Base-by-base conservation (phyloP, 2,329 filamentous ascomycete genomes). In the Sporothrix schenckii region DNA sequence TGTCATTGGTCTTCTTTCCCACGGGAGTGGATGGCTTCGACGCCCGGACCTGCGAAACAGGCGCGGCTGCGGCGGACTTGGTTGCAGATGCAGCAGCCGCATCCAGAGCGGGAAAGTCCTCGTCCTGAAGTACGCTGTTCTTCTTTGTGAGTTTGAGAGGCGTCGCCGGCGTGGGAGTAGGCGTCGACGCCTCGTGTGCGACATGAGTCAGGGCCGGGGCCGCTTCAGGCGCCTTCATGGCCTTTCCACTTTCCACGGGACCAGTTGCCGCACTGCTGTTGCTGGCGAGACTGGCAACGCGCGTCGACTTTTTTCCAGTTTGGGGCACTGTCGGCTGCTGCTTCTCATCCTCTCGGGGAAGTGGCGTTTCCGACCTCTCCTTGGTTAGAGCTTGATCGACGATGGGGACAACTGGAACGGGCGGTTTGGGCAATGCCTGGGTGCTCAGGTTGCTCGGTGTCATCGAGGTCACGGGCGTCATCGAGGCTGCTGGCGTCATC, bases 51-150 rank as follows among this genome's bases (percentile, higher is more conserved):
- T 79, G 76, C 53, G 77, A n/a, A 1, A 41, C 68, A 58, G 77
- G 77, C 47, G 77, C 75, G 1, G 79, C 73, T 27, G 74, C 61
- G 34, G 34, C 5, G 34, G 6, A 34, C 50, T 30, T 68, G 34
- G 71, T 4, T 6, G 69, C 53, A 54, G 81, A 80, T 56, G 78
- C 77, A 10, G 76, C 71, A 72, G 27, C 78, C 11, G 84, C 80
- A 72, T 85, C 82, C 6, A 90, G 79, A 3, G 87, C 84, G 13
- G 88, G 88, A 74, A 89, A 90, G 74, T 90, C 88, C 74, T 89
- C 87, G 30, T 88, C 86, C 71, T 88, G 84, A 58, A 89, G 77
- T 41, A 84, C 72, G 52, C 76, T 72, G 67, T 75, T 79, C 41
- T 75, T 75, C n/a, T 73, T 80, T 4, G 21, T 80, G 5, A 76